Evolutionary conservation across 371 early-diverging fungal genomes (phyloP).

Genomic region (Blastocladiella emersonii): DNA sequence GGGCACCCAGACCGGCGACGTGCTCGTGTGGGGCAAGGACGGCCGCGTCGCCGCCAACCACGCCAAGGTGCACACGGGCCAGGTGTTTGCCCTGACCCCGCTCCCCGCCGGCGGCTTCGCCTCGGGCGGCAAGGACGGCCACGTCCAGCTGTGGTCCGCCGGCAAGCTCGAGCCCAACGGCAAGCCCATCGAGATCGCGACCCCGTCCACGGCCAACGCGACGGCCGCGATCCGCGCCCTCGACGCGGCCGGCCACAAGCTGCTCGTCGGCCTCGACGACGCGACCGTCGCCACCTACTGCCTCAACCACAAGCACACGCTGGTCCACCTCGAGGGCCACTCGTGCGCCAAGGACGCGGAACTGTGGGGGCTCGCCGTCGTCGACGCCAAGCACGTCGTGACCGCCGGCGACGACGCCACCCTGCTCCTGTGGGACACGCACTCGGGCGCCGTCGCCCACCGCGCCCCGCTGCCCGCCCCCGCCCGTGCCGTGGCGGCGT

Average conservation of each 20-base stretch:
- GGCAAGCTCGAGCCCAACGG: constrained; percentile 3
- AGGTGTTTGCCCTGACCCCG: constrained; percentile 2
- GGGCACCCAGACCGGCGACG: background rate
- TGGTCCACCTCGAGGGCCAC: background rate
- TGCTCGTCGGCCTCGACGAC: constrained; percentile 16
- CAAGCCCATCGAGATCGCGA: too few species aligned
- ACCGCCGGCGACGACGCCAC: background rate
- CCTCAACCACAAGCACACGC: background rate
- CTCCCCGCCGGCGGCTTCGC: constrained; percentile 10
- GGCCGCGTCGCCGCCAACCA: background rate
- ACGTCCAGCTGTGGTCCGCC: constrained; percentile 9
- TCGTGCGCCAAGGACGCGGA: constrained; percentile 2
- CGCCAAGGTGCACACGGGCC: constrained; percentile 8
- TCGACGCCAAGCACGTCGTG: background rate
- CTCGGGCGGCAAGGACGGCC: constrained; percentile 14
- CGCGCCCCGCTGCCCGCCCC: background rate
- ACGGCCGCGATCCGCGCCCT: constrained; percentile 5
- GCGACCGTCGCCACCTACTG: background rate
- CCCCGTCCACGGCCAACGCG: background rate
- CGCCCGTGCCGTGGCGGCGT: background rate
- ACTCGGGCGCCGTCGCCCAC: background rate
- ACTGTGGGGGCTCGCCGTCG: background rate
- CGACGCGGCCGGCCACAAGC: constrained; percentile 5
- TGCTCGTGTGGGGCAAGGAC: background rate
- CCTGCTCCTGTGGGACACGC: background rate